A percentile compares a stretch with the other conserved stretches of the same genome.
Conservation (phyloP, 257 asterid genomes). For the Fraxinus americana region DNA sequence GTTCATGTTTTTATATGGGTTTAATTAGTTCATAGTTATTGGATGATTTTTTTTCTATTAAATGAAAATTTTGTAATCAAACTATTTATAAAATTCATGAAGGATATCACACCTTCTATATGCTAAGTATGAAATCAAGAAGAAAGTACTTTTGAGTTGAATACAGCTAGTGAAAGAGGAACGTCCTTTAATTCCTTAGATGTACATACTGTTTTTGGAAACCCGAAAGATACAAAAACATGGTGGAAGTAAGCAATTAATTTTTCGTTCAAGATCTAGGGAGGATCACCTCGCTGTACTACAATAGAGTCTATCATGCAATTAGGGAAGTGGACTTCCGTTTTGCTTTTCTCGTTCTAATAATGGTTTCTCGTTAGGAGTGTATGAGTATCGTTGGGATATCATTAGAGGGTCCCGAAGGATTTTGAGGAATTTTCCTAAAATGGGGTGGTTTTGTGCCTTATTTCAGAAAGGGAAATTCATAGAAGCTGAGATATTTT, state of each 20-base stretch:
- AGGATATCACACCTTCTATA: background rate
- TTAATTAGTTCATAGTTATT: conserved; percentile 18
- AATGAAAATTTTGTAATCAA: background rate
- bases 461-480: background rate
- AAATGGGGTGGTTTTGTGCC: background rate
- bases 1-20: conserved; percentile 16
- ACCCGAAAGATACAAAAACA: background rate
- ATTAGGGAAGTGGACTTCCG: background rate
- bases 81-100: background rate
- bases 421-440: background rate
- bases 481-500: too few relatives aligned
- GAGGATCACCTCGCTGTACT: background rate
- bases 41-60: conserved; percentile 17
- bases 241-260: background rate
- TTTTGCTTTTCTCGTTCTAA: background rate
- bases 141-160: background rate
- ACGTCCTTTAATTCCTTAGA: background rate
- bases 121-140: background rate
- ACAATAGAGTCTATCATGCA: background rate
- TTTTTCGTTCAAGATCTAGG: background rate
- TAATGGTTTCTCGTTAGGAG: background rate
- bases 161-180: background rate
- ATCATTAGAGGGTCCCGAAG: background rate
- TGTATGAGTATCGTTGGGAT: background rate
- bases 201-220: background rate